Conservation (phyloP, 2,329 filamentous ascomycete species). For the Magnaporthiopsis incrustans region DNA sequence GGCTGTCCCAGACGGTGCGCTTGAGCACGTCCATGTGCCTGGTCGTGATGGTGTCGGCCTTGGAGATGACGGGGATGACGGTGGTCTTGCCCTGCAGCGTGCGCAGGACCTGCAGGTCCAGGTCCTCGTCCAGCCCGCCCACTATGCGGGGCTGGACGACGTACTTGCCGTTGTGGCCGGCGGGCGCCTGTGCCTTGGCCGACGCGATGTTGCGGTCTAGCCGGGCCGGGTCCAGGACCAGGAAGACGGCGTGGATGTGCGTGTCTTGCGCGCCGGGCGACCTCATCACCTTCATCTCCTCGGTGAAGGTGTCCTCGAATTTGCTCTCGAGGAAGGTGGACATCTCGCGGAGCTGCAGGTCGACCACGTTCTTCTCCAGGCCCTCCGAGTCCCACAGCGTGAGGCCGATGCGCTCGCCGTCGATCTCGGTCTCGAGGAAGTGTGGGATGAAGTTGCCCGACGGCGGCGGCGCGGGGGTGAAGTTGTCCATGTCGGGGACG, state of each 20-base stretch:
- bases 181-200: constrained; percentile 39
- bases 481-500: constrained; percentile 42
- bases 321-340: constrained; percentile 91
- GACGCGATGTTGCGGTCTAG: constrained; percentile 75
- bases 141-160: constrained; percentile 34
- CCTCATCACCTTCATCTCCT: constrained; percentile 95
- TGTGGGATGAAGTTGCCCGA: constrained; percentile 73
- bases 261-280: constrained; percentile 91
- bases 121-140: constrained; percentile 73
- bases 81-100: constrained; percentile 89
- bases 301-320: constrained; percentile 93
- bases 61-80: constrained; percentile 90
- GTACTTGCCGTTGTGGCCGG: constrained; percentile 41
- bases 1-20: constrained; percentile 78
- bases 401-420: constrained; percentile 81
- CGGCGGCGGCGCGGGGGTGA: constrained; percentile 40
- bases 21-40: constrained; percentile 91
- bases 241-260: constrained; percentile 92
- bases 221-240: constrained; percentile 79
- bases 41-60: constrained; percentile 93
- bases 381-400: constrained; percentile 97
- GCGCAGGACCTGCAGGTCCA: constrained; percentile 85
- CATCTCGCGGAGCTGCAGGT: constrained; percentile 88
- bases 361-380: constrained; percentile 88
- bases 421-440: constrained; percentile 91